These are phyloP conservation scores for Thelonectria olida DNA, from an alignment of 2,329 filamentous ascomycete species.

Conservation along the genomic window DNA sequence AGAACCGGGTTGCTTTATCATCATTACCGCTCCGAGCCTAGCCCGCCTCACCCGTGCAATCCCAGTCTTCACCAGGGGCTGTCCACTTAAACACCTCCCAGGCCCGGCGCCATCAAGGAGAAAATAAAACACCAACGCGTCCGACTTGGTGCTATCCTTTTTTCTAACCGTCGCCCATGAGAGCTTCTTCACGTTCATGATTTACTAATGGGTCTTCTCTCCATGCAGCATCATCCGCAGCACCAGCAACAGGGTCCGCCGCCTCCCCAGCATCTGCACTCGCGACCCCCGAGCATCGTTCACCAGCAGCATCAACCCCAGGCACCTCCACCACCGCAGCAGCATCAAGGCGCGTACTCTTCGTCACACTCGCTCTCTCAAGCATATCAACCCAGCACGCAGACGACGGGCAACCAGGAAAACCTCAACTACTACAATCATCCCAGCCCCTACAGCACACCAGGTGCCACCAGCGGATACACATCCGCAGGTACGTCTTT, in stretches of 20 bases:
- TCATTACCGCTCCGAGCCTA: constrained; percentile 54
- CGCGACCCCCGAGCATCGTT: constrained; percentile 76
- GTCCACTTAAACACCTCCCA: constrained; percentile 51
- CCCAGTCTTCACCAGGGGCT: constrained; percentile 57
- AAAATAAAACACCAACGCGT: constrained; percentile 62
- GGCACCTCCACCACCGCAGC: constrained; percentile 69
- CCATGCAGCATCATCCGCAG: constrained; percentile 80
- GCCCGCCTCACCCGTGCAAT: constrained; percentile 59
- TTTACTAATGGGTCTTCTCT: constrained; percentile 68
- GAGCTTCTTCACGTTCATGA: constrained; percentile 49
- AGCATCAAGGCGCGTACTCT: constrained; percentile 74
- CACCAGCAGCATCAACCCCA: constrained; percentile 77
- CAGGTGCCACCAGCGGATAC: constrained; percentile 84
- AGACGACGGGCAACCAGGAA: constrained; percentile 72
- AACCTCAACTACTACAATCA: constrained; percentile 78
- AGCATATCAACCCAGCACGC: constrained; percentile 74
- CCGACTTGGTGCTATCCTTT: constrained; percentile 52
- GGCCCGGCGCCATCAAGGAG: constrained; percentile 57
- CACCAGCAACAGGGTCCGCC: constrained; percentile 78
- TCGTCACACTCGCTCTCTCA: constrained; percentile 71
- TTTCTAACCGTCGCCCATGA: constrained; percentile 37
- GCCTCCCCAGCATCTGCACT: constrained; percentile 71
- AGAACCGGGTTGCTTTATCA: constrained; percentile 50
- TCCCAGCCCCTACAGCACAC: constrained; percentile 83
- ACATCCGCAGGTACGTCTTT: constrained; percentile 79